phyloP scores from a whole-genome alignment of 2,329 filamentous ascomycete species.

The Colletotrichum sp. region DNA sequence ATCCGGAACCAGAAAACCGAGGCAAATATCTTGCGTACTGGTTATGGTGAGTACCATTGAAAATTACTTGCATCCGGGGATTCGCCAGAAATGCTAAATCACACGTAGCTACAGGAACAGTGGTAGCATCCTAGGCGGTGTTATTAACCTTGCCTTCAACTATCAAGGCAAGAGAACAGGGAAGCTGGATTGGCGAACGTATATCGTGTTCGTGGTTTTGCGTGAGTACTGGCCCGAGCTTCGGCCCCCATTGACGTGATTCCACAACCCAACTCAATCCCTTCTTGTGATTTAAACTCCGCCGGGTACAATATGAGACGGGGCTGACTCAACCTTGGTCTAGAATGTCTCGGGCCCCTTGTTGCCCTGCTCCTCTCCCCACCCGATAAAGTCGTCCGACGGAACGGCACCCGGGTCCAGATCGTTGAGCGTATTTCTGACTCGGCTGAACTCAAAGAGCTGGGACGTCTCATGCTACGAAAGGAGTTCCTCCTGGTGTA shows the following conservation, averaged over 20 bases:
- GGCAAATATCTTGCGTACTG: conserved; percentile 22
- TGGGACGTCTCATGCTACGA: conserved; percentile 22
- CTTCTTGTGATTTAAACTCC: not conserved
- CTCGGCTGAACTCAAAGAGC: conserved; percentile 26
- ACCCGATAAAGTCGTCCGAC: conserved; percentile 30
- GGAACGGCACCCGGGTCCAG: conserved; percentile 28
- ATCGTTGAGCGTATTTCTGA: conserved; percentile 25
- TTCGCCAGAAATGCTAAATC: not conserved
- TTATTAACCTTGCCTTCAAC: conserved; percentile 51
- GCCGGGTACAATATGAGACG: not conserved
- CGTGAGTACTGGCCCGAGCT: not conserved
- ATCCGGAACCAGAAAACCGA: conserved; percentile 17
- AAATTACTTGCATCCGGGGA: not conserved
- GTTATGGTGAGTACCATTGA: not conserved
- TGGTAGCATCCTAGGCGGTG: conserved; percentile 43
- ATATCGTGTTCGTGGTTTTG: conserved; percentile 31
- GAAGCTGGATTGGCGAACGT: conserved; percentile 29
- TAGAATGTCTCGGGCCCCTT: conserved; percentile 28
- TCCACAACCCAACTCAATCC: not conserved
- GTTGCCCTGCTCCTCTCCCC: conserved; percentile 30
- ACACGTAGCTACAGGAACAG: conserved; percentile 20
- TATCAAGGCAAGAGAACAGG: conserved; percentile 24
- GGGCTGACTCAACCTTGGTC: not conserved
- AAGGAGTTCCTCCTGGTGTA: conserved; percentile 27
- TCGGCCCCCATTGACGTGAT: not conserved